phyloP scores from a whole-genome alignment of 1,139 yeast species.

The Pichia terricola region DNA sequence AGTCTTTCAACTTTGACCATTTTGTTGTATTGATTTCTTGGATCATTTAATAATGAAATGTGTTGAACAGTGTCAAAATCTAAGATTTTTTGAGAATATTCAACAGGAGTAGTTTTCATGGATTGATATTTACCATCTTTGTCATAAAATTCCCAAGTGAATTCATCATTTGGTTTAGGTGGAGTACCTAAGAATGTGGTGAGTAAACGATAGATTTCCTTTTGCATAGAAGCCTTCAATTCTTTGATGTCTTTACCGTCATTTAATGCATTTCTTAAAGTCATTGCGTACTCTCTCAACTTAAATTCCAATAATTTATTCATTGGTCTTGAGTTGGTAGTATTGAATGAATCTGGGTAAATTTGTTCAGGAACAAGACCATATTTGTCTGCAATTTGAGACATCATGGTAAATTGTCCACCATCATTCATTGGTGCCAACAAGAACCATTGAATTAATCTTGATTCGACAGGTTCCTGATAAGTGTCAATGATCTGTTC shows the following conservation, averaged over 20 bases:
- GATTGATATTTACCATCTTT: conserved; percentile 55
- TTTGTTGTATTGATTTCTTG: conserved; percentile 57
- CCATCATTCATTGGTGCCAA: conserved; percentile 66
- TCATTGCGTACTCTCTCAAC: conserved; percentile 66
- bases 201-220: conserved; percentile 53
- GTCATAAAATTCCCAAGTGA: conserved; percentile 67
- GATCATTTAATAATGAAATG: conserved; percentile 70
- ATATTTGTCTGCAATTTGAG: conserved; percentile 63
- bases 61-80: conserved; percentile 42
- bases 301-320: conserved; percentile 56
- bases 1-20: conserved; percentile 63
- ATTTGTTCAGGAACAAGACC: conserved; percentile 67
- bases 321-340: conserved; percentile 46
- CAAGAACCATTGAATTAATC: conserved; percentile 55
- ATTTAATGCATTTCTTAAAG: conserved; percentile 39
- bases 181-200: conserved; percentile 68
- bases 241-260: conserved; percentile 28
- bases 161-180: conserved; percentile 57
- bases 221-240: conserved; percentile 40
- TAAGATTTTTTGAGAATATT: conserved; percentile 49
- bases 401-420: conserved; percentile 80
- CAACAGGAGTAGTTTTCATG: conserved; percentile 49
- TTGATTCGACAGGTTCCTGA: conserved; percentile 52
- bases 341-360: conserved; percentile 65
- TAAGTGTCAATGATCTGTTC: conserved; percentile 66